Evolutionary conservation across 768 basidiomycete genomes (phyloP).

Genomic region (Tricholoma matsutake): DNA sequence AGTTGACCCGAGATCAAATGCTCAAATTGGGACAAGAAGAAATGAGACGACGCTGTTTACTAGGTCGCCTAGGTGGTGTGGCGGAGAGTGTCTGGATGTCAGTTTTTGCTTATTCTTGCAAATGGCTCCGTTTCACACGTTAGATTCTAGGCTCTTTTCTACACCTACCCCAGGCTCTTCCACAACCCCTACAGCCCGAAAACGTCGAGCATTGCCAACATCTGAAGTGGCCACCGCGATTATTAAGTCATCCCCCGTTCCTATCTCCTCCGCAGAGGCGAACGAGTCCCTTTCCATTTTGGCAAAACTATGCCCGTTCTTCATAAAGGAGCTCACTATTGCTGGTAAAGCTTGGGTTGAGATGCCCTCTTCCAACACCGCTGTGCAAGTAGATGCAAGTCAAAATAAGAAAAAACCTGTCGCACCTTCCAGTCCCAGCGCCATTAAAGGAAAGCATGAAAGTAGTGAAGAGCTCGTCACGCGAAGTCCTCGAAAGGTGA

Average conservation of each 20-base stretch:
- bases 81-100: conserved; percentile 92
- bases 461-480: conserved; percentile 59
- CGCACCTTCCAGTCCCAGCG: conserved; percentile 48
- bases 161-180: conserved; percentile 48
- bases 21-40: conserved; percentile 76
- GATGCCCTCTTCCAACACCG: conserved; percentile 49
- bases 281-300: conserved; percentile 70
- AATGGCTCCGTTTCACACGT: conserved; percentile 2
- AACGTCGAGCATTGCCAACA: conserved; percentile 66
- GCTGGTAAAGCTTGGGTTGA: conserved; percentile 57
- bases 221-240: conserved; percentile 67
- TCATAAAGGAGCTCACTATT: conserved; percentile 62
- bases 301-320: conserved; percentile 73
- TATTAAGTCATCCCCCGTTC: conserved; percentile 78
- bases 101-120: conserved; percentile 24
- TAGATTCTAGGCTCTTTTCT: conserved; percentile 62
- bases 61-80: conserved; percentile 74
- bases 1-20: conserved; percentile 62
- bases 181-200: conserved; percentile 55
- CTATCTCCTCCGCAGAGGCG: conserved; percentile 75
- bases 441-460: conserved; percentile 46
- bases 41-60: conserved; percentile 67
- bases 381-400: conserved; percentile 27
- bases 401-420: conserved; percentile 37
- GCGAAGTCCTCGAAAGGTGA: conserved; percentile 72